Evolutionary conservation across 805 yeast species (phyloP).

Genomic region (Metschnikowia shivogae): DNA sequence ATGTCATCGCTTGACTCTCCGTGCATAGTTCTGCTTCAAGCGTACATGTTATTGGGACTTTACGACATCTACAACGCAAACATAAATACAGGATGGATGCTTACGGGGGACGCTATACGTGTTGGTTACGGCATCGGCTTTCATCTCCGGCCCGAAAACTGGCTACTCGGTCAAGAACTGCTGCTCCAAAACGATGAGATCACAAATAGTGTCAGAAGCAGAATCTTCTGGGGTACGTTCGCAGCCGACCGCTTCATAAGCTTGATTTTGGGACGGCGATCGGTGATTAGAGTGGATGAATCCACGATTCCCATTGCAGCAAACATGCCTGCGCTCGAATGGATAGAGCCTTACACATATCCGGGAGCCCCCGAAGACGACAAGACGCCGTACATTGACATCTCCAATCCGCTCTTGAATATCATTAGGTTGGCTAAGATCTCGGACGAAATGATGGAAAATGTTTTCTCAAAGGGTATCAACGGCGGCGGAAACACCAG

Average conservation of each 20-base stretch:
- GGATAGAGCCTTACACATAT: constrained; percentile 12
- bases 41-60: constrained; percentile 14
- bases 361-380: constrained; percentile 7
- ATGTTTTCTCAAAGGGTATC: constrained; percentile 3
- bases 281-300: constrained; percentile 7
- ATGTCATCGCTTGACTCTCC: constrained; percentile 12
- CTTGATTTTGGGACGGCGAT: constrained; percentile 12
- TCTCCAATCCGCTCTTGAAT: constrained; percentile 11
- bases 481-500: neutral
- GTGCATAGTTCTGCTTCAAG: constrained; percentile 11
- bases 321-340: constrained; percentile 14
- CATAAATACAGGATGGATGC: constrained; percentile 14
- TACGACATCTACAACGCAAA: constrained; percentile 13
- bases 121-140: constrained; percentile 14
- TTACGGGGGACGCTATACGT: constrained; percentile 14
- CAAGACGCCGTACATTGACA: constrained; percentile 9
- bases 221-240: constrained; percentile 16
- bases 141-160: constrained; percentile 10
- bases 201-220: constrained; percentile 10
- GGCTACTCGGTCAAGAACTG: constrained; percentile 6
- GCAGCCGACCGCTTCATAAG: constrained; percentile 15
- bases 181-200: neutral
- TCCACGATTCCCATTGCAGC: constrained; percentile 11
- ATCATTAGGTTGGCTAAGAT: constrained; percentile 8
- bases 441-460: constrained; percentile 11